Evolutionary conservation across 148 eudicot genomes (phyloP), one percentile per base, ranked within the genome.

Genomic region (Gaultheria prostrata): DNA sequence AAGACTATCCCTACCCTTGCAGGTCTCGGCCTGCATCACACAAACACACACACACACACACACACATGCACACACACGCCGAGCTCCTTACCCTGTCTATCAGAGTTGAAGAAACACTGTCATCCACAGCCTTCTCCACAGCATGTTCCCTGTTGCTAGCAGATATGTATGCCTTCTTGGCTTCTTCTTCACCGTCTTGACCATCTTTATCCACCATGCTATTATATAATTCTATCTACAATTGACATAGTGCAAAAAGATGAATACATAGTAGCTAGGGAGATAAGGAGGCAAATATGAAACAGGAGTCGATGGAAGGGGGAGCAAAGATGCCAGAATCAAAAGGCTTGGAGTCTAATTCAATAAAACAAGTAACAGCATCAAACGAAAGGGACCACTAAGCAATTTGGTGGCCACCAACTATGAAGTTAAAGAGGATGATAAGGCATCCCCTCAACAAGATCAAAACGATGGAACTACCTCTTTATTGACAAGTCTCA

Each of bases 401-500:
- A 69, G 74, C 21, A 71, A 71, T 33, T 71, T 71, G 45, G 45
- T 71, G n/a, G 75, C 75, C n/a, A 32, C 35, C 35, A 67, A 6
- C 2, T 33, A 63, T 63, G 30, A 63, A 69, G 20, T 15, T 13
- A 67, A 2, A 1, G 30, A 45, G 14, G 8, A 45, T 43, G 33
- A 65, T 24, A 21, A 59, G 61, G 61, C 20, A 56, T 56, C 9
- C 65, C 69, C 2, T 24, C 70, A 63, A 63, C 30, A 63, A 63
- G 30, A 10, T 24, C 30, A 63, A 63, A 63, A 63, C 24, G 70
- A 63, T 24, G 70, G 35, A 21, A 75, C 54, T 91, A 95, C 98
- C 98, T 95, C 98, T 84, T 93, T 91, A 56, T 91, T 91, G 74
- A 95, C 98, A 61, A 95, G 98, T 84, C 97, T 88, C 87, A 95